Evolutionary conservation across 2,329 filamentous ascomycete genomes (phyloP).

Genomic region (Tolypocladium album): DNA sequence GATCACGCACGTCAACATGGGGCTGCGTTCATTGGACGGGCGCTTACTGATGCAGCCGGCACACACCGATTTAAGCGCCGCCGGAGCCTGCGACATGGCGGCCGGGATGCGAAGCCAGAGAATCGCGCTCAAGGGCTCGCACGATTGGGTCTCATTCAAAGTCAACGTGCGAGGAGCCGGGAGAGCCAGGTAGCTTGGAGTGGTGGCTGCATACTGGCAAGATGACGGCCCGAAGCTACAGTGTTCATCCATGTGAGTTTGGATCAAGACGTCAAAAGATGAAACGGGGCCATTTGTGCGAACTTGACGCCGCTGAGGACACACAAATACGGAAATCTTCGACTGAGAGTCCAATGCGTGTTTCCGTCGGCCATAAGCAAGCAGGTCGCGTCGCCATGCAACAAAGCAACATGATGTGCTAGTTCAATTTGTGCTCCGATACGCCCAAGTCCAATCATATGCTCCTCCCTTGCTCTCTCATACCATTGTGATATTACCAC

Average conservation of each 20-base stretch:
- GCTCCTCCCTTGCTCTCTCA: not conserved
- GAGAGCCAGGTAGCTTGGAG: not conserved
- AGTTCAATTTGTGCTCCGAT: slow-evolving; percentile 28
- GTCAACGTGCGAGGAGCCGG: not conserved
- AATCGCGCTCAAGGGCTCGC: not conserved
- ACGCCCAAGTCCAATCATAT: slow-evolving; percentile 27
- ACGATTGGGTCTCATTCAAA: slow-evolving; percentile 2
- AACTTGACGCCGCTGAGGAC: not conserved
- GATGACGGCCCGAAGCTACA: slow-evolving; percentile 1
- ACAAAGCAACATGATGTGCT: slow-evolving; percentile 14
- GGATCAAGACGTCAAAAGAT: not conserved
- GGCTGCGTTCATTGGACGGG: not conserved
- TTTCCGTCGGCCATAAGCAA: not conserved
- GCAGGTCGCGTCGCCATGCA: not conserved
- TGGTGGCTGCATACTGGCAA: not conserved
- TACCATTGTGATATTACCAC: not conserved
- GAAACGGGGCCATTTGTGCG: not conserved
- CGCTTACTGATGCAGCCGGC: slow-evolving; percentile 2
- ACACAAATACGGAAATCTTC: not conserved
- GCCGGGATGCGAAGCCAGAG: not conserved
- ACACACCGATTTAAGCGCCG: not conserved
- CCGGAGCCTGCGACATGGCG: not conserved
- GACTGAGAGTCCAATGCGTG: not conserved
- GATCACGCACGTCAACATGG: not conserved
- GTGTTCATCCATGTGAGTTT: not conserved